phyloP scores from a whole-genome alignment of 768 basidiomycete species.

The Baorangia bicolor region DNA sequence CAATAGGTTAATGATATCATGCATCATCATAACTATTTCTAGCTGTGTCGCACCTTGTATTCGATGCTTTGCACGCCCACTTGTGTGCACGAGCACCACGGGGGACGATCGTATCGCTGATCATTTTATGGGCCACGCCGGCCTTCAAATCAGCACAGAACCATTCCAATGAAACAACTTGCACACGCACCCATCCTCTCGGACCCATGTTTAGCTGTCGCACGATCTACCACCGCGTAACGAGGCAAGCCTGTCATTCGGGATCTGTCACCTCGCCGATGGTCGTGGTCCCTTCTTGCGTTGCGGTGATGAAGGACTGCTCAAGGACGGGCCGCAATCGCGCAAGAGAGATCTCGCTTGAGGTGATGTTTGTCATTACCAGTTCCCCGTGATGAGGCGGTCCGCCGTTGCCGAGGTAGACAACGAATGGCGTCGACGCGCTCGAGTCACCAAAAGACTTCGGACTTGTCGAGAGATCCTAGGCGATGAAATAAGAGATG shows the following conservation, averaged over 20 bases:
- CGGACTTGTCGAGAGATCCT: background rate
- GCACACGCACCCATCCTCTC: no score
- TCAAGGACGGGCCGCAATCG: background rate
- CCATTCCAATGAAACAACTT: no score
- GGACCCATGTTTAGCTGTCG: background rate
- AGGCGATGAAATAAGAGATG: background rate
- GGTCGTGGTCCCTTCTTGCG: background rate
- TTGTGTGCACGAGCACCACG: no score
- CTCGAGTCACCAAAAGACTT: background rate
- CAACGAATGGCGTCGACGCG: background rate
- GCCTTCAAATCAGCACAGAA: no score
- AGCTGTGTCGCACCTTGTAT: no score
- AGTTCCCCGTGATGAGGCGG: background rate
- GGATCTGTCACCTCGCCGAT: background rate
- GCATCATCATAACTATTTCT: no score
- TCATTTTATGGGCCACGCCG: no score
- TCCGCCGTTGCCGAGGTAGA: background rate
- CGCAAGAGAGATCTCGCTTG: background rate
- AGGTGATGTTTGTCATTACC: no score
- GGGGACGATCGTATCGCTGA: no score
- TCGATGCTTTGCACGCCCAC: no score
- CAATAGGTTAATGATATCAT: no score
- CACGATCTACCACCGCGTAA: background rate
- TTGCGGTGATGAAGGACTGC: background rate
- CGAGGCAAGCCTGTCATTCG: background rate